Base-by-base conservation (phyloP, 768 basidiomycete genomes). In the Leccinum olivaceopallidum region DNA sequence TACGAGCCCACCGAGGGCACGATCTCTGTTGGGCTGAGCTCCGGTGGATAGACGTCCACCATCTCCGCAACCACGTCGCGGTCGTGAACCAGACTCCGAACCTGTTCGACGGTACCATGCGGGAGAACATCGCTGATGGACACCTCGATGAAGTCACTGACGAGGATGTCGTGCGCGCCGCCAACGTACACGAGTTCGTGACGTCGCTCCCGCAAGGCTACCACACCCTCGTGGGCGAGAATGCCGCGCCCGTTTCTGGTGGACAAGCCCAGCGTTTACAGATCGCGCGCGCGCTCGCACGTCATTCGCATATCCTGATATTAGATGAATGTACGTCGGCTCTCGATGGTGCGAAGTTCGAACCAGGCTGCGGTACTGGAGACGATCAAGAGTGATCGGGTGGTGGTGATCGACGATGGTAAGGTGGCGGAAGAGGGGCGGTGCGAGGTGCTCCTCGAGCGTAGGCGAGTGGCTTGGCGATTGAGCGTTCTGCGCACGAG, bases 311-410 rank as follows among this genome's bases (percentile, higher is more conserved):
- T 50, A 83, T 98, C 14, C 79, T 97, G 51, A 86, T 98, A 37
- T 78, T 98, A 57, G 96, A 98, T 71, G 96, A 98, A 71, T 97
- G 95, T 71, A 98, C 96, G n/a, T 88, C 86, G 48, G 93, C 95
- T 6, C 76, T 98, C 60, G 95, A 98, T 71, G 79, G 84, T 2
- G 85, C 85, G 67, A 98, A 96, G 84, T 2, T 85, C 85, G 67
- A 98, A 96, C 74, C 90, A 95, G 76, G 81, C 83, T 2, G 87
- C 84, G 18, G 89, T 98, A 26, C 24, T 26, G 24, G 24, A 26
- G 24, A 26, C 24, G 24, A 26, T 26, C 24, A 26, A 26, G 24
- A 26, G 24, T 26, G 24, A 26, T 26, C 24, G 24, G 24, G 24
- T 26, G 24, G 24, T 26, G 24, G 24, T 26, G 24, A 26, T 26